phyloP scores from a whole-genome alignment of 805 yeast genomes.

The Candida ficus region DNA sequence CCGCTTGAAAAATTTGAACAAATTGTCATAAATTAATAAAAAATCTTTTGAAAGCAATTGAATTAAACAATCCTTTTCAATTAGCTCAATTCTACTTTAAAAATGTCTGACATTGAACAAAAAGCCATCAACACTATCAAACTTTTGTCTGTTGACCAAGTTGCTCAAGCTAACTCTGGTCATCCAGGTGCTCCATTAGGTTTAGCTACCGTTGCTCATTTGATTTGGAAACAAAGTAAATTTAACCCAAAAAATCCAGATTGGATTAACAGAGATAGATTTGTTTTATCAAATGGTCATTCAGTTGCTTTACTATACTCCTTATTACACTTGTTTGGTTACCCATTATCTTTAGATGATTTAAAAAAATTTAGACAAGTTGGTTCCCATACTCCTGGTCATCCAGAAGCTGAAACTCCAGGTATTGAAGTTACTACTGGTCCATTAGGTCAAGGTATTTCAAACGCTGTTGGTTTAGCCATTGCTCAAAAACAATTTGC shows the following conservation, averaged over 20 bases:
- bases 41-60: no score
- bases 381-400: conserved; percentile 92
- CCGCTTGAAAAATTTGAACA: no score
- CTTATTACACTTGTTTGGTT: conserved; percentile 81
- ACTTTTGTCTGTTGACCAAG: conserved; percentile 81
- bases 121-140: conserved; percentile 85
- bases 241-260: conserved; percentile 88
- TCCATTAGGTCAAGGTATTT: conserved; percentile 97
- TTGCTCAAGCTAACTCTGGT: conserved; percentile 86
- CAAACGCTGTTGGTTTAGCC: conserved; percentile 95
- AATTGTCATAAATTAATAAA: no score
- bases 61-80: no score
- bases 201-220: conserved; percentile 93
- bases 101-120: conserved; percentile 46
- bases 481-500: conserved; percentile 90
- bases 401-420: conserved; percentile 88
- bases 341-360: conserved; percentile 75
- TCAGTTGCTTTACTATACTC: conserved; percentile 89
- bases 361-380: conserved; percentile 87
- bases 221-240: conserved; percentile 71
- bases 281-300: conserved; percentile 93
- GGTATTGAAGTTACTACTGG: conserved; percentile 98
- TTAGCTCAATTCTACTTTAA: background rate
- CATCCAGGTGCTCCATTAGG: conserved; percentile 99
- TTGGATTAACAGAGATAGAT: conserved; percentile 95